Evolutionary conservation across 768 basidiomycete species (phyloP).

Genomic region (Phylloporus rhodoxanthus): DNA sequence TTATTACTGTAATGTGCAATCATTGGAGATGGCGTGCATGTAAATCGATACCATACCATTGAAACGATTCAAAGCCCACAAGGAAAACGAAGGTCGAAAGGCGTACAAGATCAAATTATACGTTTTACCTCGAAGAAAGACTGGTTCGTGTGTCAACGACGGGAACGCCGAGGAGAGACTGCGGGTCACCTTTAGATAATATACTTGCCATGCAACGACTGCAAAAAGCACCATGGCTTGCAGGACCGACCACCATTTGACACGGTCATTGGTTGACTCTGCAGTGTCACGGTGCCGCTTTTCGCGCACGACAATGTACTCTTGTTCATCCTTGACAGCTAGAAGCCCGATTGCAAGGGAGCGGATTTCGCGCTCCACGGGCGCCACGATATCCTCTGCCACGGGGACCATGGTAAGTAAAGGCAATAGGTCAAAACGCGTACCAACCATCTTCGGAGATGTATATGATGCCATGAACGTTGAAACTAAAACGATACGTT

Average conservation of each 20-base stretch:
- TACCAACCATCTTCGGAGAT: constrained; percentile 78
- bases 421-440: background rate
- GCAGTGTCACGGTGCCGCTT: constrained; percentile 90
- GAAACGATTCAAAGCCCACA: background rate
- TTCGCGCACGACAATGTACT: constrained; percentile 95
- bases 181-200: constrained; percentile 77
- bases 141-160: constrained; percentile 29
- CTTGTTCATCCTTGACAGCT: constrained; percentile 96
- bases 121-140: constrained; percentile 91
- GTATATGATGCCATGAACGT: constrained; percentile 96
- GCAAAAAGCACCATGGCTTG: constrained; percentile 83
- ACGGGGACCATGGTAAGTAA: constrained; percentile 1
- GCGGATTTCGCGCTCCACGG: constrained; percentile 94
- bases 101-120: constrained; percentile 52
- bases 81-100: background rate
- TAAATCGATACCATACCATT: background rate
- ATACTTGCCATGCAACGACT: constrained; percentile 95
- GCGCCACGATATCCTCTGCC: constrained; percentile 74
- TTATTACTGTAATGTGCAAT: constrained; percentile 16
- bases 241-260: constrained; percentile 98
- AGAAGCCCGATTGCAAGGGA: constrained; percentile 72
- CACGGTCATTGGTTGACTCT: constrained; percentile 87
- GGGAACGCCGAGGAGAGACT: background rate
- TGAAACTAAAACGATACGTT: constrained; percentile 69
- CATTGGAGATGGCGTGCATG: background rate